phyloP scores from a whole-genome alignment of 805 yeast species.

The Candida coquimbonensis region DNA sequence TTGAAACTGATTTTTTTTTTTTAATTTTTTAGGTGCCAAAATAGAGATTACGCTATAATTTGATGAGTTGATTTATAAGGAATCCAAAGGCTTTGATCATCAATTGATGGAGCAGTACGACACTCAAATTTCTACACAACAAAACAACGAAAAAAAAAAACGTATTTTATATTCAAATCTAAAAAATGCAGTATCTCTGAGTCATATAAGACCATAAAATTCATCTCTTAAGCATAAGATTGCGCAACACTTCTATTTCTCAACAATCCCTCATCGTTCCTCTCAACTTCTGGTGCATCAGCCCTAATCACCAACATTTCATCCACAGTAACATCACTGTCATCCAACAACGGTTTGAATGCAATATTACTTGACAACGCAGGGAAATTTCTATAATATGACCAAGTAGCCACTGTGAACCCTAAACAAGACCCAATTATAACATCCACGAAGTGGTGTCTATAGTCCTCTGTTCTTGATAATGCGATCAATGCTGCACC shows the following conservation, averaged over 20 bases:
- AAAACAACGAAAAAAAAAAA: too few species aligned
- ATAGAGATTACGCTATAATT: too few species aligned
- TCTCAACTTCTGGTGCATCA: slow-evolving; percentile 8
- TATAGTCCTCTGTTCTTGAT: slow-evolving; percentile 83
- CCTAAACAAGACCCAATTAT: slow-evolving; percentile 70
- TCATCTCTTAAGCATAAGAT: not conserved
- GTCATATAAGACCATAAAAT: not conserved
- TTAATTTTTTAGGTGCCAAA: too few species aligned
- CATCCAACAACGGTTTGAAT: slow-evolving; percentile 35
- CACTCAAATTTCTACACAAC: too few species aligned
- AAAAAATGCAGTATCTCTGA: too few species aligned
- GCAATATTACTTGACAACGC: slow-evolving; percentile 25
- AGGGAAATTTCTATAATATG: slow-evolving; percentile 36
- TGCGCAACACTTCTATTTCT: slow-evolving; percentile 2
- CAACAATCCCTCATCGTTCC: slow-evolving; percentile 6
- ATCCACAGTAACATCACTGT: slow-evolving; percentile 31
- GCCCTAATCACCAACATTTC: slow-evolving; percentile 12
- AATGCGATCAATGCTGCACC: slow-evolving; percentile 75
- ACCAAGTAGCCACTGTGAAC: slow-evolving; percentile 40
- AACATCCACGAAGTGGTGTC: slow-evolving; percentile 90
- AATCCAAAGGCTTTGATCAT: too few species aligned
- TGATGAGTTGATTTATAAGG: too few species aligned
- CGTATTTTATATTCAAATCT: too few species aligned
- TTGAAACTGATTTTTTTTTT: too few species aligned
- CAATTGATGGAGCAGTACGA: too few species aligned